These are phyloP conservation scores for Populus deltoides DNA, from an alignment of 345 rosid genomes.

Conservation along the genomic window DNA sequence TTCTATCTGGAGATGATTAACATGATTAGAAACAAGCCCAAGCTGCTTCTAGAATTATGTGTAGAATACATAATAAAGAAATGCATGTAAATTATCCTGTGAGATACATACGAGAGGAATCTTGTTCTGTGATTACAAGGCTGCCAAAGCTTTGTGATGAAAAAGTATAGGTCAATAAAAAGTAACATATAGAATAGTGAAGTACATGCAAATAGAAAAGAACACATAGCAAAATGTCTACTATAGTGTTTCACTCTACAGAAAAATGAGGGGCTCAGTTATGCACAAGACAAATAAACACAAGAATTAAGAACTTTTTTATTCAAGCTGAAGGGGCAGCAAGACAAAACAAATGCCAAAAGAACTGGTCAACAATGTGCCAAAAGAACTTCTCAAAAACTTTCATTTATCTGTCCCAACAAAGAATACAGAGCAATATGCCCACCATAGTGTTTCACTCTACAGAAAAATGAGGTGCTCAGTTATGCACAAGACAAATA, in stretches of 20 bases:
- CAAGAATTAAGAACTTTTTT: background rate
- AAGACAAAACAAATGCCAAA: slow-evolving; percentile 4
- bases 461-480: background rate
- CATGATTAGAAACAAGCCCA: background rate
- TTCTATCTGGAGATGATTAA: background rate
- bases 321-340: background rate
- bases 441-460: background rate
- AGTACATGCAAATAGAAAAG: background rate
- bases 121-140: background rate
- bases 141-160: background rate
- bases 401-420: background rate
- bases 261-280: background rate
- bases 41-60: background rate
- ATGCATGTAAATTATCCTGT: background rate
- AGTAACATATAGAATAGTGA: background rate
- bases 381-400: background rate
- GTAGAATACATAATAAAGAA: background rate
- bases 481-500: background rate
- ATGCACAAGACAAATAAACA: background rate
- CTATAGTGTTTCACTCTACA: background rate
- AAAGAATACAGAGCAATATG: background rate
- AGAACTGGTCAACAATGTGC: background rate
- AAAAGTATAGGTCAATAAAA: background rate
- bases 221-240: background rate
- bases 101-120: background rate